phyloP scores from a whole-genome alignment of 1,284 basidiomycete genomes.

The Microbotryomycetes sp. region DNA sequence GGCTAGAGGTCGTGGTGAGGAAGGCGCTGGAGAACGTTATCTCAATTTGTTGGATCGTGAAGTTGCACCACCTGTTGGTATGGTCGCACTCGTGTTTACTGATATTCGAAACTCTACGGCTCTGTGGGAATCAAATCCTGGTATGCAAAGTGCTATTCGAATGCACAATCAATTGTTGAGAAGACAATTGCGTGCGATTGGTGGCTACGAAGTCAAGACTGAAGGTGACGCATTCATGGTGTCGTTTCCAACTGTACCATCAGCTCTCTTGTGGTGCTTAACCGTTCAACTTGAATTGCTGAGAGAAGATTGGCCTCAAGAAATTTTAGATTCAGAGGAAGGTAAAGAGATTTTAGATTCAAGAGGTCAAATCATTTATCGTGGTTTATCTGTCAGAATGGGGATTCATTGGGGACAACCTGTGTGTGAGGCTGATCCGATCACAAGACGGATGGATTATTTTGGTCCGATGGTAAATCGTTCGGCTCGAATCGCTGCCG shows the following conservation, averaged over 20 bases:
- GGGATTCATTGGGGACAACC: constrained; percentile 92
- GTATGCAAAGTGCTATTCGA: constrained; percentile 92
- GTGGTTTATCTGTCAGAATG: constrained; percentile 93
- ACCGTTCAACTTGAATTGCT: constrained; percentile 81
- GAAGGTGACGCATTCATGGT: constrained; percentile 99
- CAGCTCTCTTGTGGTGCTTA: constrained; percentile 87
- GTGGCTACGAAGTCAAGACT: constrained; percentile 98
- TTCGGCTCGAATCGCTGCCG: constrained; percentile 74
- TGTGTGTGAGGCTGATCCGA: constrained; percentile 85
- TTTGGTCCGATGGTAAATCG: constrained; percentile 92
- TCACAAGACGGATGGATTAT: constrained; percentile 96
- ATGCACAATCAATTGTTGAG: constrained; percentile 85
- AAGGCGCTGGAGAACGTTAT: constrained; percentile 40
- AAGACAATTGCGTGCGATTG: constrained; percentile 79
- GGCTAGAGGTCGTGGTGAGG: constrained; percentile 18
- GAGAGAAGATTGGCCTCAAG: constrained; percentile 84
- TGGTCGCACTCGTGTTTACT: constrained; percentile 92
- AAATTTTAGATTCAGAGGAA: constrained; percentile 88
- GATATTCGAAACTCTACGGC: constrained; percentile 97
- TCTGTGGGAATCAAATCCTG: constrained; percentile 93
- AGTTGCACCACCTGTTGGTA: constrained; percentile 78
- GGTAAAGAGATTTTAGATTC: constrained; percentile 73
- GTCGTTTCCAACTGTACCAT: constrained; percentile 81
- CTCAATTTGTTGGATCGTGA: constrained; percentile 65
- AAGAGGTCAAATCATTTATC: constrained; percentile 65